Conservation (phyloP, 208 protist genomes). For the Trypanosoma grayi region DNA sequence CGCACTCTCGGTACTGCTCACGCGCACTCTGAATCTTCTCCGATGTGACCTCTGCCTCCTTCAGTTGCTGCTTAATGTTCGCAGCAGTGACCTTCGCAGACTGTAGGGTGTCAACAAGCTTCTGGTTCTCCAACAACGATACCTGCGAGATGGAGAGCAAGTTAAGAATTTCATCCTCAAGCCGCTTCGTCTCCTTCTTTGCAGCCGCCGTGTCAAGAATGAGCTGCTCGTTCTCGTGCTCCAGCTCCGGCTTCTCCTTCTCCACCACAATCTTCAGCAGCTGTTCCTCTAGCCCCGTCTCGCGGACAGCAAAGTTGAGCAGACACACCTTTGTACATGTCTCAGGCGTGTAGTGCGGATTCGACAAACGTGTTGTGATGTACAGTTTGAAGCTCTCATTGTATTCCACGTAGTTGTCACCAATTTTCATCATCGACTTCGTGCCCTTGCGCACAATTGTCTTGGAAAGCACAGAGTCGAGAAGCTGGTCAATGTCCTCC, state of each 20-base stretch:
- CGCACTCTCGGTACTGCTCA: constrained; percentile 96
- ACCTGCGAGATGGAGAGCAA: constrained; percentile 91
- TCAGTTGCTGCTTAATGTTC: constrained; percentile 93
- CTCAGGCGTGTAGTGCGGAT: constrained; percentile 98
- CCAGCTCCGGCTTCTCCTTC: constrained; percentile 97
- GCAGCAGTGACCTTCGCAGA: constrained; percentile 96
- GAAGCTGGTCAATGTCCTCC: constrained; percentile 97
- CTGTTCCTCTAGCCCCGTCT: constrained; percentile 98
- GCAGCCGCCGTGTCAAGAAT: constrained; percentile 92
- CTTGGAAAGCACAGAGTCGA: constrained; percentile 96
- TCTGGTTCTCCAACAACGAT: constrained; percentile 97
- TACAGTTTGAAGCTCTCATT: constrained; percentile 97
- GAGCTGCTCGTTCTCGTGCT: constrained; percentile 97
- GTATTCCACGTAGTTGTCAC: constrained; percentile 98
- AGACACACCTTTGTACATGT: constrained; percentile 97
- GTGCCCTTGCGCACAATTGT: constrained; percentile 93
- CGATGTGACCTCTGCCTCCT: constrained; percentile 92
- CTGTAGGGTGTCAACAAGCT: constrained; percentile 96
- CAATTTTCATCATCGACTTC: constrained; percentile 93
- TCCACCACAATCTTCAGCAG: constrained; percentile 97
- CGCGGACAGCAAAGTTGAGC: constrained; percentile 98
- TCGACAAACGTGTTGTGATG: constrained; percentile 97
- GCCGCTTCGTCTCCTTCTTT: constrained; percentile 94
- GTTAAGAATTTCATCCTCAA: constrained; percentile 98
- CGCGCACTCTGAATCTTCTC: constrained; percentile 96